These are phyloP conservation scores for Talaromyces amestolkiae DNA, from an alignment of 2,329 filamentous ascomycete genomes.

Conservation along the genomic window DNA sequence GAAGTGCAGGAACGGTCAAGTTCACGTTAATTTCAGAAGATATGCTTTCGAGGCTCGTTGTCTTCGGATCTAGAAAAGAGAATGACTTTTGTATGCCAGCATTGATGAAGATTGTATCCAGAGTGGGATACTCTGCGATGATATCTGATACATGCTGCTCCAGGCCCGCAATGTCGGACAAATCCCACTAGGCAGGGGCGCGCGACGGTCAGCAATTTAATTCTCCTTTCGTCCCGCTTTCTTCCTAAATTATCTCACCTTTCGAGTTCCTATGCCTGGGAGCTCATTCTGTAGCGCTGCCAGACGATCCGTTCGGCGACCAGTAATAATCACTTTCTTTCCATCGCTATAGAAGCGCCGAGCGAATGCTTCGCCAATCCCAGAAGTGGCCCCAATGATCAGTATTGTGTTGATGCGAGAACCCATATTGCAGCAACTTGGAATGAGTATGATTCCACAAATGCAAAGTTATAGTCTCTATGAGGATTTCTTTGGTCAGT, in stretches of 20 bases:
- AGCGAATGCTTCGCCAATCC: constrained; percentile 41
- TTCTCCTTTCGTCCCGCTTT: not conserved
- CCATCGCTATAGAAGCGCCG: constrained; percentile 26
- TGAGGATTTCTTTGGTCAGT: not conserved
- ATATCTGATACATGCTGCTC: constrained; percentile 21
- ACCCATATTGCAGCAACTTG: not conserved
- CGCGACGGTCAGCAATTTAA: not conserved
- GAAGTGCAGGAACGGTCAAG: constrained; percentile 30
- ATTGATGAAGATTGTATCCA: constrained; percentile 36
- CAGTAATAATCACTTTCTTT: constrained; percentile 29
- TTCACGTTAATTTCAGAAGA: constrained; percentile 27
- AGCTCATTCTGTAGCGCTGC: constrained; percentile 26
- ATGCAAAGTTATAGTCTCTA: not conserved
- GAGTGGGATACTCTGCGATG: constrained; percentile 25
- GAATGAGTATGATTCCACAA: not conserved
- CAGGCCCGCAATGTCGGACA: constrained; percentile 23
- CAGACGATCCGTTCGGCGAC: constrained; percentile 27
- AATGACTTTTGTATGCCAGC: constrained; percentile 30
- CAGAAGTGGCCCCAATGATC: constrained; percentile 43
- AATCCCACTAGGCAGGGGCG: constrained; percentile 23
- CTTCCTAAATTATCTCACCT: constrained; percentile 1
- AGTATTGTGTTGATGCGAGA: constrained; percentile 22
- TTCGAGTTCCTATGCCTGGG: constrained; percentile 27
- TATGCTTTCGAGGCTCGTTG: constrained; percentile 24
- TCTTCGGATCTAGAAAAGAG: constrained; percentile 26